Evolutionary conservation across 768 basidiomycete species (phyloP), one percentile per base, ranked within the genome.

Genomic region (Psilocybe sp.): DNA sequence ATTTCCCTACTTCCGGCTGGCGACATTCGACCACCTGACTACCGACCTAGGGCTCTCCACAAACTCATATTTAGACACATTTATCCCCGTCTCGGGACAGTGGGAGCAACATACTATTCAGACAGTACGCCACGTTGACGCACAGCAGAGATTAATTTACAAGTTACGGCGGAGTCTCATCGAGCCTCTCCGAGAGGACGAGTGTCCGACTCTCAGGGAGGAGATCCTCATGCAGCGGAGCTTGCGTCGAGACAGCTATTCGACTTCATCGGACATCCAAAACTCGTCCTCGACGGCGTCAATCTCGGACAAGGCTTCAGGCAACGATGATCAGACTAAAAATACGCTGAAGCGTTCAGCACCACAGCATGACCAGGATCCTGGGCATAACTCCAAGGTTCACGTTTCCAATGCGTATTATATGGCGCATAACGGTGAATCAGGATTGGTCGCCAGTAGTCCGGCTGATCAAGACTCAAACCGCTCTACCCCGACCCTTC

Each of bases 71-170:
- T 68, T 88, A 39, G 86, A 88, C 54, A 72, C 80, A 2, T 87
- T 76, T 61, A 77, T 82, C 49, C 69, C 75, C 7, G 51, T 60
- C 1, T 74, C 81, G 0, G 69, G 76, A 0, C 77, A 82, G 47
- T 88, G 86, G 86, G 84, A 85, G 46, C 85, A 86, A 52, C 84
- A 86, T 57, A 70, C 76, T 35, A 75, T 83, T 50, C 71, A 70
- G 36, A 76, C 80, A 13, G 84, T 87, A 3, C 77, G 84, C 33
- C 59, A 79, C 34, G 79, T 87, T 37, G 74, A 76, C 40, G 73
- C 71, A 1, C 81, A 82, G 53, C 84, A 87, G 53, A 71, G 85
- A 28, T 62, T 87, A 31, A 63, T 88, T 7, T 87, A 85, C 65
- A 77, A 81, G 52, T 66, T 79, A 9, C 72, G 86, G 10, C 78